Base-by-base conservation (phyloP, 768 basidiomycete genomes). In the Suillus clintonianus region DNA sequence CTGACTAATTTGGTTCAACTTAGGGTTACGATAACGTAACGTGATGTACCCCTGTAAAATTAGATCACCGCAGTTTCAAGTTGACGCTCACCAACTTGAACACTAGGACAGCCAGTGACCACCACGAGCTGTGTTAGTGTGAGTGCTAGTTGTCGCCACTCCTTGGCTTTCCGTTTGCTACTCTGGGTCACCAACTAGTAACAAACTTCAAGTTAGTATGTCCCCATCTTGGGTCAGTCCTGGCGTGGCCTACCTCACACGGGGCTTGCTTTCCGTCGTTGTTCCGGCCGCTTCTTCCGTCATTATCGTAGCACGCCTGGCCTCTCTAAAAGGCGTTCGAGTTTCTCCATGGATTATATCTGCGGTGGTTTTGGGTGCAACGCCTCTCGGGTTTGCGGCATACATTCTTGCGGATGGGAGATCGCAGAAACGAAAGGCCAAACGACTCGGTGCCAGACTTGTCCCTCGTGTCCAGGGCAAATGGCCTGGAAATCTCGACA, bases 401-500 rank as follows among this genome's bases (percentile, higher is more conserved):
- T 60, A 55, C n/a, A 42, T 67, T 7, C 5, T 67, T 30, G 55
- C 58, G 32, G 37, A 19, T 32, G 60, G 64, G 15, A 39, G 61
- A 1, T 65, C 32, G 37, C 70, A 71, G 10, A 57, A 39, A 42
- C 65, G 64, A 14, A 68, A 45, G 48, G 77, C 75, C 30, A 62
- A 65, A 19, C 62, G 65, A 3, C 45, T 62, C 17, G 72, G 75
- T 0, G 77, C 77, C n/a, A 67, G 73, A 39, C 17, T 65, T 37
- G 57, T 76, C n/a, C 79, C 80, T 27, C 65, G 64, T 2, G 67
- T 75, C 43, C 64, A 59, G n/a, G 79, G 81, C 14, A 63, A 65
- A 47, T 63, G 69, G 62, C 71, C 74, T 5, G 81, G 77, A n/a
- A 77, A 75, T 66, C 27, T 74, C 27, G 81, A 83, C 61, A 42